A percentile compares a stretch with the other conserved stretches of the same genome.
Conservation (phyloP, 164 flowering plant species). For the Sedum album region DNA sequence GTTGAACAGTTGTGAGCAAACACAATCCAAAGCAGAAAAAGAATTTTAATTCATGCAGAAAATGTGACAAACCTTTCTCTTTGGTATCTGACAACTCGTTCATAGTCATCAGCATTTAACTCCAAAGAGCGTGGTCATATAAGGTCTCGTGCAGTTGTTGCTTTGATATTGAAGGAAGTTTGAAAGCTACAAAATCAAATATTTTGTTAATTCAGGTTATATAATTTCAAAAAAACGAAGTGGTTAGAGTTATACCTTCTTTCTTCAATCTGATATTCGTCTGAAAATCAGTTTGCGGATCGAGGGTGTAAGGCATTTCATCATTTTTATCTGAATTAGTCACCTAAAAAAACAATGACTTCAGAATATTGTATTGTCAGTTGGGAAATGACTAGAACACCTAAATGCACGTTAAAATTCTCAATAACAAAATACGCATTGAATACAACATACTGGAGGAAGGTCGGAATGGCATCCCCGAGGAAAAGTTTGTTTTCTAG, state of each 20-base stretch:
- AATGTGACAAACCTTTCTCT: constrained; percentile 42
- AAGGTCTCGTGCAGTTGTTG: background rate
- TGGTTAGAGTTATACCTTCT: constrained; percentile 28
- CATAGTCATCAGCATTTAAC: constrained; percentile 56
- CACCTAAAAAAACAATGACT: constrained; percentile 28
- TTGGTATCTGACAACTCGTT: constrained; percentile 68
- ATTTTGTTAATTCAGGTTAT: too few species aligned
- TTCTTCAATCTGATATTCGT: constrained; percentile 35
- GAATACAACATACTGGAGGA: constrained; percentile 40
- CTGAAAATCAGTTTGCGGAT: constrained; percentile 58
- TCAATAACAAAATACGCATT: background rate
- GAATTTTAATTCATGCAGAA: background rate
- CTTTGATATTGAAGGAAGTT: background rate
- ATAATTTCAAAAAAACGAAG: too few species aligned
- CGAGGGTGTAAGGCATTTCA: constrained; percentile 46
- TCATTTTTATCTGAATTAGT: constrained; percentile 44
- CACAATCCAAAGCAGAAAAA: background rate
- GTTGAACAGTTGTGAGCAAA: background rate
- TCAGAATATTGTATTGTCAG: background rate
- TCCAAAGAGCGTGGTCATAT: constrained; percentile 56
- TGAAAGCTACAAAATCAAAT: background rate
- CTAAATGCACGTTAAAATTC: too few species aligned
- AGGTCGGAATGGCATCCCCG: constrained; percentile 75
- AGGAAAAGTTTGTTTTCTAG: constrained; percentile 40
- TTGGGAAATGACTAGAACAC: background rate